Evolutionary conservation across 345 rosid genomes (phyloP).

Genomic region (Durio zibethinus): DNA sequence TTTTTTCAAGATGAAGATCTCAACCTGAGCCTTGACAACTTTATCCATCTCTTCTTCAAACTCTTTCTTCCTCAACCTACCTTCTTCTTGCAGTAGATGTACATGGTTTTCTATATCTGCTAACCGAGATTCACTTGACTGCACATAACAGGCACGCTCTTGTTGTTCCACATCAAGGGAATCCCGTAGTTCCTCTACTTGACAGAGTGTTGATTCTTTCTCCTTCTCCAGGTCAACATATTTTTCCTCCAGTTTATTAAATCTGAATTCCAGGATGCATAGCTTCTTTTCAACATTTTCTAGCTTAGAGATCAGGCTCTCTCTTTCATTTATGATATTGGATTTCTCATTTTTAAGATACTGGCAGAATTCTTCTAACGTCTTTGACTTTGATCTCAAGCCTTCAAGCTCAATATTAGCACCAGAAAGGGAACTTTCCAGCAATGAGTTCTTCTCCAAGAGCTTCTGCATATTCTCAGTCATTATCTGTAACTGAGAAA

Average conservation of each 20-base stretch:
- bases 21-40: slow-evolving; percentile 76
- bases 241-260: slow-evolving; percentile 59
- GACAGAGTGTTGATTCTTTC: slow-evolving; percentile 50
- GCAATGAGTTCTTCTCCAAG: slow-evolving; percentile 49
- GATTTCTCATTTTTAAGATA: slow-evolving; percentile 73
- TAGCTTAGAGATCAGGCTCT: slow-evolving; percentile 50
- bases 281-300: slow-evolving; percentile 59
- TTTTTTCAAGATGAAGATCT: slow-evolving; percentile 71
- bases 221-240: slow-evolving; percentile 64
- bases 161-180: slow-evolving; percentile 58
- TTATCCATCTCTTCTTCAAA: slow-evolving; percentile 88
- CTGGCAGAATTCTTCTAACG: slow-evolving; percentile 67
- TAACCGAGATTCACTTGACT: slow-evolving; percentile 62
- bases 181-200: slow-evolving; percentile 62
- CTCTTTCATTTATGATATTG: slow-evolving; percentile 49
- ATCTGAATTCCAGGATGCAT: slow-evolving; percentile 59
- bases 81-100: slow-evolving; percentile 62
- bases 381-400: slow-evolving; percentile 56
- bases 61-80: slow-evolving; percentile 59
- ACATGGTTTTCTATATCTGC: slow-evolving; percentile 66
- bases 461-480: slow-evolving; percentile 73
- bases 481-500: slow-evolving; percentile 74
- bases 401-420: slow-evolving; percentile 78
- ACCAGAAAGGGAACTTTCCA: slow-evolving; percentile 58
- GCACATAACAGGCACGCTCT: slow-evolving; percentile 47